phyloP scores from a whole-genome alignment of 495 filamentous ascomycete species.

The Penicillium coffeae region DNA sequence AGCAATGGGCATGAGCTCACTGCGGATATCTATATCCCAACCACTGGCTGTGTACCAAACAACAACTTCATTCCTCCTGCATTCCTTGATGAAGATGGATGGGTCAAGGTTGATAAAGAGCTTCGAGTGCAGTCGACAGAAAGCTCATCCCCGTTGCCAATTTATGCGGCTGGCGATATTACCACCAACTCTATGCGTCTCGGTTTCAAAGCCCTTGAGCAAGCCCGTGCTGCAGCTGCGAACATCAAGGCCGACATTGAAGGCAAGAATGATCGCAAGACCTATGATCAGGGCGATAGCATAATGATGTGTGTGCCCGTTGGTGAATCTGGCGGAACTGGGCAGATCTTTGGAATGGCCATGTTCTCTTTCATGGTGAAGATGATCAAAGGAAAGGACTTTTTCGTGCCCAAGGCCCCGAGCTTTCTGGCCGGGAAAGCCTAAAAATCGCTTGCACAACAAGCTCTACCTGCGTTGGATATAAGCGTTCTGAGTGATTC shows the following conservation, averaged over 20 bases:
- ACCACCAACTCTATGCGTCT: constrained; percentile 30
- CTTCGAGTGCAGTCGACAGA: constrained; percentile 44
- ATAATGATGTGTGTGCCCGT: constrained; percentile 40
- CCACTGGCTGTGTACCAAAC: constrained; percentile 58
- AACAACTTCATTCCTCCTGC: constrained; percentile 51
- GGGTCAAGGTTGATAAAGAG: constrained; percentile 53
- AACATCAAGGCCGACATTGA: constrained; percentile 35
- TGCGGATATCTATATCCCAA: constrained; percentile 61
- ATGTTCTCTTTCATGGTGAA: constrained; percentile 42
- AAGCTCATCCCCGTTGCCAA: constrained; percentile 5
- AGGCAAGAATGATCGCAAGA: constrained; percentile 17
- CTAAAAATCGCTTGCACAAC: constrained; percentile 1
- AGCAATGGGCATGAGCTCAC: constrained; percentile 36
- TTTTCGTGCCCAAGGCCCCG: constrained; percentile 30
- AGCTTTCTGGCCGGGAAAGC: constrained; percentile 11
- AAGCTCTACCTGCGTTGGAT: too few relatives aligned
- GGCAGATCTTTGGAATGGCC: constrained; percentile 44
- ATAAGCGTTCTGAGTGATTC: neutral
- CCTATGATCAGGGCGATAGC: constrained; percentile 22
- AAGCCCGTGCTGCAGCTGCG: constrained; percentile 23
- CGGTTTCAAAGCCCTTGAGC: constrained; percentile 23
- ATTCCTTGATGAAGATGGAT: constrained; percentile 47
- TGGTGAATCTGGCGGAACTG: constrained; percentile 44
- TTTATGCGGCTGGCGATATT: constrained; percentile 42
- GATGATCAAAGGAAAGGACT: constrained; percentile 44